Conservation (phyloP, 2,329 filamentous ascomycete species). For the Penicillium polonicum region DNA sequence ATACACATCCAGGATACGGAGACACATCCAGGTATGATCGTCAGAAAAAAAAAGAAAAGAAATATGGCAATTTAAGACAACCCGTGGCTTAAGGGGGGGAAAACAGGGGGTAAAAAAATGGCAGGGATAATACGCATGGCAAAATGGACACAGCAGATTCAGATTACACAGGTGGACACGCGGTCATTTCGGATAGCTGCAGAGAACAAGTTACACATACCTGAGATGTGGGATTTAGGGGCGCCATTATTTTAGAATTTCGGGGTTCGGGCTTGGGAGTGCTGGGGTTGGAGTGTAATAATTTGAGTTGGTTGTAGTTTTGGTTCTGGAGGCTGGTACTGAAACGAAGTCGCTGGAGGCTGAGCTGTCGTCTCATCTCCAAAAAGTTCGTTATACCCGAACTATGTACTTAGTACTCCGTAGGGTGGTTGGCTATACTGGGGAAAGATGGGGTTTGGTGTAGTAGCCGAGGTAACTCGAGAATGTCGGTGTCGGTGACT, state of each 20-base stretch:
- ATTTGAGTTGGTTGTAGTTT: background rate
- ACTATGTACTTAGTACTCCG: background rate
- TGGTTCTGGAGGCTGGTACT: background rate
- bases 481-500: conserved; percentile 3
- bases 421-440: background rate
- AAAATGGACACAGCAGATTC: conserved; percentile 6
- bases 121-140: conserved; percentile 9
- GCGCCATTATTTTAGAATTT: conserved; percentile 23
- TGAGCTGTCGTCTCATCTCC: conserved; percentile 3
- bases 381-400: background rate
- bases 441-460: conserved; percentile 3
- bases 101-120: background rate
- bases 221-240: conserved; percentile 26
- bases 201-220: conserved; percentile 21
- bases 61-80: conserved; percentile 1
- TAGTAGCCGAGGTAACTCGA: conserved; percentile 12
- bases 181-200: conserved; percentile 8
- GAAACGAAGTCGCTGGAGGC: conserved; percentile 3
- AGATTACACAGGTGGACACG: conserved; percentile 2
- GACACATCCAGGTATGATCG: background rate
- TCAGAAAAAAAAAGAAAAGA: background rate
- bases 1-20: background rate
- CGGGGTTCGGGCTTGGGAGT: background rate
- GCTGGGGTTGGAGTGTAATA: background rate
- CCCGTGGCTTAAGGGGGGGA: background rate